Evolutionary conservation across 2,329 filamentous ascomycete genomes (phyloP), one percentile per base, ranked within the genome.

Genomic region (Botrytis deweyae): DNA sequence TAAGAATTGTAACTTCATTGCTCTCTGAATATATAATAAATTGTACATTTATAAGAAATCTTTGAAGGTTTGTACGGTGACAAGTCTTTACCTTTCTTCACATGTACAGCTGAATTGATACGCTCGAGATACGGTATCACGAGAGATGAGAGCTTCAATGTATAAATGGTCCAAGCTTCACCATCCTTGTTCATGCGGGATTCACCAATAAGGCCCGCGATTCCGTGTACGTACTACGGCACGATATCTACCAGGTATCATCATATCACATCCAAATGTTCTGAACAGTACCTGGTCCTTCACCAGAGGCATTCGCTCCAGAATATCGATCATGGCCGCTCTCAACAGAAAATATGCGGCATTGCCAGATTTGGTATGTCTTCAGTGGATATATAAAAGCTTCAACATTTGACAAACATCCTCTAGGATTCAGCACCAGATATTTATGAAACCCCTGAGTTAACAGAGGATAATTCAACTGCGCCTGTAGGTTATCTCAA

Each of bases 361-460:
- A 73, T 85, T 96, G 76, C 93, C 93, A 73, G 93, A 95, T 82
- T 84, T 96, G 82, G 93, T 95, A 85, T 75, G 82, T 55, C 55
- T 71, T 72, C 25, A 3, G 38, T 33, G 40, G 52, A 20, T 12
- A 14, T 10, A 46, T 42, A 16, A 38, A 52, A 42, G 46, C n/a
- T 67, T 58, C 46, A 33, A 58, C 42, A 61, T 70, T 67, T 65
- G 72, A 59, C 70, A 44, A 72, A 63, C 20, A 44, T 58, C 5
- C 33, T 62, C 33, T 69, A 97, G 93, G 95, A 98, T 84, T 92
- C 92, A 72, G 94, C 95, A 42, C 95, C 95, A 77, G 96, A 98
- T 81, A 93, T 97, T 80, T 98, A 98, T 86, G 95, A 98, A 84
- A 98, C 96, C 25, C 95, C 95, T 77, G 95, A 97, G 73, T 86